phyloP scores from a whole-genome alignment of 768 basidiomycete genomes.

The Rhizopogon vinicolor region DNA sequence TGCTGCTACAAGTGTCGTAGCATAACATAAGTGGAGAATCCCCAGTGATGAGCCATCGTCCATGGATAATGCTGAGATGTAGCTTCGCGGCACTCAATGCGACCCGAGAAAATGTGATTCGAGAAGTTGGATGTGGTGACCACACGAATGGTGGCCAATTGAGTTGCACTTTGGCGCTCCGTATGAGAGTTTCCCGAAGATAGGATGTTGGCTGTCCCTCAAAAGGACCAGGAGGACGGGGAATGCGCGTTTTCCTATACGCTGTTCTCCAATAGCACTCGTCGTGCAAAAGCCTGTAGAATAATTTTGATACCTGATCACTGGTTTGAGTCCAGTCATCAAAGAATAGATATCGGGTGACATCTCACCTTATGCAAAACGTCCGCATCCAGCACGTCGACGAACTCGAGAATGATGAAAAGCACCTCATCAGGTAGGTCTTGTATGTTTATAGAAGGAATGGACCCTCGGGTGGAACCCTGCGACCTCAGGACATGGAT shows the following conservation, averaged over 20 bases:
- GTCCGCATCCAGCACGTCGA: slow-evolving; percentile 1
- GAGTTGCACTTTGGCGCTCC: slow-evolving; percentile 1
- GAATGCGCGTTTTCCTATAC: background rate
- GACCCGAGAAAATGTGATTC: background rate
- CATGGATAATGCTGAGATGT: background rate
- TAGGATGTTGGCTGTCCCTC: background rate
- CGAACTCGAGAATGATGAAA: slow-evolving; percentile 1
- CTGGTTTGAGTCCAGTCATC: background rate
- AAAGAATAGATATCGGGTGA: background rate
- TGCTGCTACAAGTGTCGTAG: background rate
- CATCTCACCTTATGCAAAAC: background rate
- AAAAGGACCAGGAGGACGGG: slow-evolving; percentile 7
- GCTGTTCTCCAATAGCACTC: slow-evolving; percentile 3
- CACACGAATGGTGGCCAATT: slow-evolving; percentile 5
- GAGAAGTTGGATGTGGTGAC: background rate
- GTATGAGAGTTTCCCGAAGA: slow-evolving; percentile 1
- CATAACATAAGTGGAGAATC: background rate
- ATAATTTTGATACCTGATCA: slow-evolving; percentile 4
- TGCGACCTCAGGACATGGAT: background rate
- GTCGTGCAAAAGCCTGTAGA: slow-evolving; percentile 1
- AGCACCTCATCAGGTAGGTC: slow-evolving; percentile 4
- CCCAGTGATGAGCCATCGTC: slow-evolving; percentile 6
- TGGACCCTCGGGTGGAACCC: background rate
- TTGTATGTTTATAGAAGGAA: background rate
- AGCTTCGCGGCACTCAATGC: background rate